Conservation (phyloP, 192 early-diverging fungal species). For the Kickxella alabastrina region DNA sequence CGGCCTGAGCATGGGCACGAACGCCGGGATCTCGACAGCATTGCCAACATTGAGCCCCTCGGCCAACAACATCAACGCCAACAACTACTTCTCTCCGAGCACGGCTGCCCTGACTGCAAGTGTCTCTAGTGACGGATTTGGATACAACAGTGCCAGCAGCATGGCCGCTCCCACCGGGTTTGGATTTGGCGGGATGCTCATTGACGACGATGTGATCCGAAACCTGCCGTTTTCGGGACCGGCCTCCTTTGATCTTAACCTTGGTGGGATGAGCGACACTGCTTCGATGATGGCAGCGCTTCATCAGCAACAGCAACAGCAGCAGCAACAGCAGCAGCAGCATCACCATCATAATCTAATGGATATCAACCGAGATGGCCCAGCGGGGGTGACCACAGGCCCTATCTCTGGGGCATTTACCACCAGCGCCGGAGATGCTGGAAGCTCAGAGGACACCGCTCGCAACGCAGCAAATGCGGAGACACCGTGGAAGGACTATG, state of each 20-base stretch:
- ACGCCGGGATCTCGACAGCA: too few relatives aligned
- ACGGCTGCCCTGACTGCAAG: background rate
- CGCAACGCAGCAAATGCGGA: too few relatives aligned
- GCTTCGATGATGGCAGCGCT: background rate
- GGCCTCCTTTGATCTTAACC: constrained; percentile 18
- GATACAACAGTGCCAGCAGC: constrained; percentile 1
- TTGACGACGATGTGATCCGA: constrained; percentile 28
- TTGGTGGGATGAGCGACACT: constrained; percentile 5
- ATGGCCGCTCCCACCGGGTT: constrained; percentile 6
- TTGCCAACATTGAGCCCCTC: too few relatives aligned
- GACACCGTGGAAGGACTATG: constrained; percentile 33
- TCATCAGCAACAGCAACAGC: background rate
- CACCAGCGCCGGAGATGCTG: background rate
- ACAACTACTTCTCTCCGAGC: too few relatives aligned
- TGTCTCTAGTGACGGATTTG: background rate
- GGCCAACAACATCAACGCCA: too few relatives aligned
- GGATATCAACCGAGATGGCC: background rate
- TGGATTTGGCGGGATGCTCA: constrained; percentile 30
- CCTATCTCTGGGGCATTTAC: background rate
- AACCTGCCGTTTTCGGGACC: constrained; percentile 31
- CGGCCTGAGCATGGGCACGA: too few relatives aligned
- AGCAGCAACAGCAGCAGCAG: background rate
- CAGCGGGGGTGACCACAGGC: too few relatives aligned
- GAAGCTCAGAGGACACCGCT: background rate
- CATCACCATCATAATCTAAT: background rate